Conservation (phyloP, 2,329 filamentous ascomycete species). For the Sarocladiaceae sp. region DNA sequence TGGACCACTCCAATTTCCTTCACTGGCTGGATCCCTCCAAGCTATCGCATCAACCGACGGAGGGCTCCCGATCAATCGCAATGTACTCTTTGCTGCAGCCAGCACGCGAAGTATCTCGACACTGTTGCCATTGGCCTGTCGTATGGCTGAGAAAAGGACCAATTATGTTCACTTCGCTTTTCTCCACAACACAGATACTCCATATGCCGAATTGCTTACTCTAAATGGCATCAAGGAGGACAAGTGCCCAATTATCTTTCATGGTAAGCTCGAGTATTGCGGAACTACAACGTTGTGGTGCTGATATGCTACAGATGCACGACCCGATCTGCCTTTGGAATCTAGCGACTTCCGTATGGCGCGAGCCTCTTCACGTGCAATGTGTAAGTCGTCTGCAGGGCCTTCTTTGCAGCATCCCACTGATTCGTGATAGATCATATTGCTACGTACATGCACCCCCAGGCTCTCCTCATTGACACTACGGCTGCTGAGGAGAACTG, state of each 20-base stretch:
- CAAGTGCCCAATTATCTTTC: conserved; percentile 60
- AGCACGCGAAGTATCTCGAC: conserved; percentile 68
- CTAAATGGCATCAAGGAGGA: conserved; percentile 72
- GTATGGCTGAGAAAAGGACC: conserved; percentile 67
- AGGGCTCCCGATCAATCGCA: conserved; percentile 51
- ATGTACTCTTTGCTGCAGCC: conserved; percentile 75
- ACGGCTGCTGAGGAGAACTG: conserved; percentile 62
- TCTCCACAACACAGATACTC: conserved; percentile 68
- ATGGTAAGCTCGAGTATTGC: conserved; percentile 38
- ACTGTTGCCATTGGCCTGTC: conserved; percentile 78
- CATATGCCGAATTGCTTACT: conserved; percentile 62
- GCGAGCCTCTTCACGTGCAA: conserved; percentile 56
- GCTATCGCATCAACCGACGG: conserved; percentile 52
- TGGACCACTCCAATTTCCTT: conserved; percentile 65
- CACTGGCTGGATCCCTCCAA: conserved; percentile 60
- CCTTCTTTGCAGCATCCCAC: not conserved
- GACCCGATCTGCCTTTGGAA: conserved; percentile 66
- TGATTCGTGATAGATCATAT: conserved; percentile 52
- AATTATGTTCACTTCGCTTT: conserved; percentile 81
- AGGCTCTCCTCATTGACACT: conserved; percentile 70
- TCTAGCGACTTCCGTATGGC: conserved; percentile 70
- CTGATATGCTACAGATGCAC: conserved; percentile 54
- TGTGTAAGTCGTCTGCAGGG: conserved; percentile 44
- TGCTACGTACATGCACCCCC: conserved; percentile 69
- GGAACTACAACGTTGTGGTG: not conserved